phyloP scores from a whole-genome alignment of 768 basidiomycete species.

The Asterophora parasitica region DNA sequence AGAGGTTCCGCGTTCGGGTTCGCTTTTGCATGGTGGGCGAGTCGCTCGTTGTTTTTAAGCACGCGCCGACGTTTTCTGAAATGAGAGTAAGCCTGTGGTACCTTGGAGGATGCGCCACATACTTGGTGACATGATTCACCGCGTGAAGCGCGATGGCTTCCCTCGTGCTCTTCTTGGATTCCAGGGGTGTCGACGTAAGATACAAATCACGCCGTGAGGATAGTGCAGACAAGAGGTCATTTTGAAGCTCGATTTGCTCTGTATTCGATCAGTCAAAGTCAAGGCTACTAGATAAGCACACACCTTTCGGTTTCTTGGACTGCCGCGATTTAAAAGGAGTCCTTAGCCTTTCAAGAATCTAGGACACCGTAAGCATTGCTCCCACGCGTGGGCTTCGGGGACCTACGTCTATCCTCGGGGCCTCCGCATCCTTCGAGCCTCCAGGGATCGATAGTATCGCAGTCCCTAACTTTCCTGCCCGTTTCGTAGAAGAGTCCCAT shows the following conservation, averaged over 20 bases:
- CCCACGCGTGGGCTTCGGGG: neutral
- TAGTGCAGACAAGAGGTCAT: slow-evolving; percentile 61
- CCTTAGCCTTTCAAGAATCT: slow-evolving; percentile 58
- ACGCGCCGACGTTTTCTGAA: slow-evolving; percentile 83
- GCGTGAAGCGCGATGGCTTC: slow-evolving; percentile 75
- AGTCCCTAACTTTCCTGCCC: slow-evolving; percentile 54
- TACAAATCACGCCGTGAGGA: slow-evolving; percentile 76
- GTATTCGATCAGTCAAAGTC: slow-evolving; percentile 5
- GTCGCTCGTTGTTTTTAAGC: slow-evolving; percentile 90
- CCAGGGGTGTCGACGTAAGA: slow-evolving; percentile 59
- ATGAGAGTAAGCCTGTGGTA: neutral
- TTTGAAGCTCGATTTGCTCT: slow-evolving; percentile 56
- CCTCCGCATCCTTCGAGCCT: slow-evolving; percentile 25
- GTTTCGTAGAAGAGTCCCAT: slow-evolving; percentile 52
- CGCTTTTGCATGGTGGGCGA: slow-evolving; percentile 65
- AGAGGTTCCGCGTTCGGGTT: slow-evolving; percentile 49
- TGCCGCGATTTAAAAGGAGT: slow-evolving; percentile 51
- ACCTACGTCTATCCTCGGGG: slow-evolving; percentile 30
- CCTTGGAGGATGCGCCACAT: slow-evolving; percentile 15
- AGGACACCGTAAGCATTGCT: slow-evolving; percentile 1
- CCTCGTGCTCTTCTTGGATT: slow-evolving; percentile 56
- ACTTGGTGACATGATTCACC: slow-evolving; percentile 91
- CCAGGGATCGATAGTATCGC: slow-evolving; percentile 47
- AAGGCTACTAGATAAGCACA: neutral
- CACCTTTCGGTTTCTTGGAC: slow-evolving; percentile 50